These are phyloP conservation scores for Blastobotrys capitulatus DNA, from an alignment of 1,139 yeast species.

Conservation along the genomic window DNA sequence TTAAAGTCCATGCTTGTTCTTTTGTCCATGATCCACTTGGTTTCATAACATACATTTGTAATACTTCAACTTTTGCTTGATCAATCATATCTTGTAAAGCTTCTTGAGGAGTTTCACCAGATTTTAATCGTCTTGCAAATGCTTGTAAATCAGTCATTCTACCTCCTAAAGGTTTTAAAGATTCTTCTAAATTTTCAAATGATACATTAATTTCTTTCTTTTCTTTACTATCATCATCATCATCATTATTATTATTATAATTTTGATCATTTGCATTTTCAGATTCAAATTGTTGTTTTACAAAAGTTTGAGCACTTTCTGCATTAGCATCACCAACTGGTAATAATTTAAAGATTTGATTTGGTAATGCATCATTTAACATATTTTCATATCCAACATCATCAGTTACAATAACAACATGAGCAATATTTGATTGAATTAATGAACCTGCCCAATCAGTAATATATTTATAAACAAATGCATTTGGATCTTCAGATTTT, in stretches of 20 bases:
- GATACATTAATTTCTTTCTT: constrained; percentile 4
- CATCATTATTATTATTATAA: constrained; percentile 16
- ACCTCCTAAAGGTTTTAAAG: constrained; percentile 81
- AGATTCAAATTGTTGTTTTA: constrained; percentile 48
- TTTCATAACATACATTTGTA: constrained; percentile 66
- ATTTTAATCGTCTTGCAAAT: constrained; percentile 76
- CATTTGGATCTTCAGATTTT: constrained; percentile 53
- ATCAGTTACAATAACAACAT: constrained; percentile 80
- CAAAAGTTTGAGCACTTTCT: constrained; percentile 65
- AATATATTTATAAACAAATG: constrained; percentile 62
- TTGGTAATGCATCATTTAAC: constrained; percentile 64
- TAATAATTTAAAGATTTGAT: constrained; percentile 74
- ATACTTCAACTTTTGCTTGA: constrained; percentile 83
- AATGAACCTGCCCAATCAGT: constrained; percentile 88
- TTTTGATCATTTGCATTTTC: constrained; percentile 20
- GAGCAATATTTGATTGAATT: constrained; percentile 75
- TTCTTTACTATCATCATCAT: constrained; percentile 4
- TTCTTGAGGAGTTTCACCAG: constrained; percentile 75
- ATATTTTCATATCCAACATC: constrained; percentile 74
- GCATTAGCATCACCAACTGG: constrained; percentile 77
- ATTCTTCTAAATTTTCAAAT: constrained; percentile 39
- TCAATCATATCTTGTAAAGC: constrained; percentile 76
- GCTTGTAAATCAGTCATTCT: constrained; percentile 91
- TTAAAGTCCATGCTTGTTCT: constrained; percentile 85
- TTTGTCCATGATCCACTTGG: constrained; percentile 53